phyloP scores from a whole-genome alignment of 805 yeast species.

The Spathaspora arborariae region DNA sequence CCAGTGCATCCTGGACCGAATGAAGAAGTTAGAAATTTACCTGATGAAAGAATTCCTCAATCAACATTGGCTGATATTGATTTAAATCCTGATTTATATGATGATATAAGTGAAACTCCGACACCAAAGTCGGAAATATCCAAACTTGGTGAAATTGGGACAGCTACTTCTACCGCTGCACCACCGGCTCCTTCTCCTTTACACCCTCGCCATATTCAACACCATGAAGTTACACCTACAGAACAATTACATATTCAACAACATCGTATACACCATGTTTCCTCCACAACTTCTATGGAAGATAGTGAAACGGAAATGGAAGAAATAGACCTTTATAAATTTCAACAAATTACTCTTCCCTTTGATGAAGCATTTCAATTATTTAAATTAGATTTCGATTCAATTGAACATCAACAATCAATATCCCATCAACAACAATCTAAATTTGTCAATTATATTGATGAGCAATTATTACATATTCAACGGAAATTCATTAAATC shows the following conservation, averaged over 20 bases:
- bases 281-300: neutral
- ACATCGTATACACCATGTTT: neutral
- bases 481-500: constrained; percentile 34
- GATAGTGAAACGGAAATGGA: constrained; percentile 6
- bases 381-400: constrained; percentile 11
- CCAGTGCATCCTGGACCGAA: constrained; percentile 34
- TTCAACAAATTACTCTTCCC: constrained; percentile 18
- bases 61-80: constrained; percentile 25
- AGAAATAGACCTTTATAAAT: constrained; percentile 5
- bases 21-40: constrained; percentile 27
- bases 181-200: neutral
- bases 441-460: constrained; percentile 31
- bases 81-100: constrained; percentile 38
- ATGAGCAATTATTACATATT: constrained; percentile 29
- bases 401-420: neutral
- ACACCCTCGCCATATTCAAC: neutral
- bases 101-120: constrained; percentile 13
- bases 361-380: constrained; percentile 27
- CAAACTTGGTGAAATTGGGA: neutral
- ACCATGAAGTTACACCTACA: neutral
- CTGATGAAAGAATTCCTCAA: constrained; percentile 20
- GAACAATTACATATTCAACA: neutral
- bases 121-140: neutral
- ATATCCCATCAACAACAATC: constrained; percentile 29
- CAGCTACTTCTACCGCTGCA: neutral